A percentile compares a stretch with the other conserved stretches of the same genome.
phyloP scores from a whole-genome alignment of 495 filamentous ascomycete species.

The Astrothelium subdiscretum region DNA sequence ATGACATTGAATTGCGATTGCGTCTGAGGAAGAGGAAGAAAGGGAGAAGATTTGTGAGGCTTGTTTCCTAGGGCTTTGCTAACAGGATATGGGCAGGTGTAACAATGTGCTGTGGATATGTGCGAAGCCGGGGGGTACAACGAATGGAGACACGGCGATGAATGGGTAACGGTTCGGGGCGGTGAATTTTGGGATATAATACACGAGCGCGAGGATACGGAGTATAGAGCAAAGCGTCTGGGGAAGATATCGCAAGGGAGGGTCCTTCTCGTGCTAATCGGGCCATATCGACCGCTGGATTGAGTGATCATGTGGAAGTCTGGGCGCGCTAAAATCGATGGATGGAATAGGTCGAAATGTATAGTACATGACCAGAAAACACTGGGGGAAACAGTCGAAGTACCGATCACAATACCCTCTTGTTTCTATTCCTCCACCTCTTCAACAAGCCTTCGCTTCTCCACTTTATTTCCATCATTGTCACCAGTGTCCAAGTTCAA shows the following conservation, averaged over 20 bases:
- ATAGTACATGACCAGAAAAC: neutral
- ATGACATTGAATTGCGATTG: too few relatives aligned
- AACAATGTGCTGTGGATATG: conserved; percentile 95
- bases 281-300: too few relatives aligned
- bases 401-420: neutral
- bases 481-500: conserved; percentile 11
- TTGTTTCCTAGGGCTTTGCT: conserved; percentile 11
- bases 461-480: conserved; percentile 7
- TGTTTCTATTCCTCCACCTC: conserved; percentile 37
- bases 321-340: too few relatives aligned
- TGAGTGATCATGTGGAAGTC: too few relatives aligned
- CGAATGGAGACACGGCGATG: conserved; percentile 47
- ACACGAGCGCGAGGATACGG: neutral
- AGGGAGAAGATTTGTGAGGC: too few relatives aligned
- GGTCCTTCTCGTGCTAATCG: too few relatives aligned
- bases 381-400: neutral
- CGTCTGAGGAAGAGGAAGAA: too few relatives aligned
- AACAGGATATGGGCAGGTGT: conserved; percentile 42
- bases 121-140: conserved; percentile 43
- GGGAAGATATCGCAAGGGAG: neutral
- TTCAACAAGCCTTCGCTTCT: conserved; percentile 32
- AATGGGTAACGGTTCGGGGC: conserved; percentile 31
- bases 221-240: neutral
- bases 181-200: neutral
- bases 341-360: neutral